phyloP scores from a whole-genome alignment of 2,329 filamentous ascomycete species.

The Fusarium fujikuroi region DNA sequence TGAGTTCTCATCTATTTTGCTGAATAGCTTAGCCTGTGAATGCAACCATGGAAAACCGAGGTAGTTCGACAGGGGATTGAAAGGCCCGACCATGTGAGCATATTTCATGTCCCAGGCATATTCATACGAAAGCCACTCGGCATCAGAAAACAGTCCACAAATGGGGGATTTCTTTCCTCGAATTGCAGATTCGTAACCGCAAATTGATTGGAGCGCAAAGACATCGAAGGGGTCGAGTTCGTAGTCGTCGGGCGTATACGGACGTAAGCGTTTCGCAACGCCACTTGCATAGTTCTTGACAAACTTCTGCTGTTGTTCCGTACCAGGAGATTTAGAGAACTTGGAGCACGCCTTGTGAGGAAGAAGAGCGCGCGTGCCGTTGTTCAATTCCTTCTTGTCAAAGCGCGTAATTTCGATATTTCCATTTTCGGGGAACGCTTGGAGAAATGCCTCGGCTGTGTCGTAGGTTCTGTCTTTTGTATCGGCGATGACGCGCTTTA shows the following conservation, averaged over 20 bases:
- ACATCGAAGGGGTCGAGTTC: slow-evolving; percentile 34
- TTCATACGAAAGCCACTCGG: slow-evolving; percentile 40
- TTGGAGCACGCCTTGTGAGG: slow-evolving; percentile 40
- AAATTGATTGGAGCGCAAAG: slow-evolving; percentile 39
- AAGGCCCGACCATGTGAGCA: slow-evolving; percentile 38
- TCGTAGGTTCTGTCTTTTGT: slow-evolving; percentile 40
- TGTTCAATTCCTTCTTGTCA: slow-evolving; percentile 32
- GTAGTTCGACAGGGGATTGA: slow-evolving; percentile 37
- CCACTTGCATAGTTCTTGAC: slow-evolving; percentile 29
- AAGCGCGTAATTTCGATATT: slow-evolving; percentile 33
- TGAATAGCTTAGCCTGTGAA: slow-evolving; percentile 32
- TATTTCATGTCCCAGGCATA: slow-evolving; percentile 44
- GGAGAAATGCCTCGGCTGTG: slow-evolving; percentile 31
- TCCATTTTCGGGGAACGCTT: slow-evolving; percentile 22
- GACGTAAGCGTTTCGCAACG: slow-evolving; percentile 28
- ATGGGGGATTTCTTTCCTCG: slow-evolving; percentile 29
- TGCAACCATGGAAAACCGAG: slow-evolving; percentile 38
- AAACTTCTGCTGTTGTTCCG: slow-evolving; percentile 32
- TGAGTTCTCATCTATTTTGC: slow-evolving; percentile 3
- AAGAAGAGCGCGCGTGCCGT: slow-evolving; percentile 38
- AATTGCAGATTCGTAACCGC: slow-evolving; percentile 40
- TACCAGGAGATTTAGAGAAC: slow-evolving; percentile 35
- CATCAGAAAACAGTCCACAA: slow-evolving; percentile 34
- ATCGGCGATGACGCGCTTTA: slow-evolving; percentile 38
- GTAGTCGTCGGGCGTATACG: slow-evolving; percentile 32